Conservation (phyloP, 108 stramenopile species). For the Cyclotella atomus region DNA sequence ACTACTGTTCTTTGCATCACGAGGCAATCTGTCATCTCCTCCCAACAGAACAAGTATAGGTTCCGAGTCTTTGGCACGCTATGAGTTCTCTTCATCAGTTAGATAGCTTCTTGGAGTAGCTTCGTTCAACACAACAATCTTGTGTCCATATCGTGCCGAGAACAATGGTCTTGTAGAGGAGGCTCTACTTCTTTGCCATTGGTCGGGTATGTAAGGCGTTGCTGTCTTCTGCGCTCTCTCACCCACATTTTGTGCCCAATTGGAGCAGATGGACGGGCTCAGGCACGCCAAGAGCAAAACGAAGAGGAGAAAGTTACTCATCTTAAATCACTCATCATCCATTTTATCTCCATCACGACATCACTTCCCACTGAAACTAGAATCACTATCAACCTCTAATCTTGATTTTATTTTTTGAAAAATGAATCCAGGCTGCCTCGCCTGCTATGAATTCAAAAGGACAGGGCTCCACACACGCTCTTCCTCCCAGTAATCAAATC, state of each 20-base stretch:
- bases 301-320: background rate
- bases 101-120: conserved; percentile 38
- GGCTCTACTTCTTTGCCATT: conserved; percentile 34
- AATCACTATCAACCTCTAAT: no score
- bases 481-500: no score
- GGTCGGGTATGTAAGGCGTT: conserved; percentile 53
- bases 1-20: conserved; percentile 14
- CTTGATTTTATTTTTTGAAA: no score
- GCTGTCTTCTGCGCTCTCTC: conserved; percentile 50
- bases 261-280: conserved; percentile 15
- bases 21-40: conserved; percentile 56
- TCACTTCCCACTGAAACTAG: no score
- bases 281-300: background rate
- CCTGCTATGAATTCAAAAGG: no score
- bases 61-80: conserved; percentile 10
- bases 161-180: conserved; percentile 49
- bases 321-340: no score
- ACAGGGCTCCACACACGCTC: no score
- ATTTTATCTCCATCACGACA: no score
- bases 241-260: conserved; percentile 62
- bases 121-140: conserved; percentile 50
- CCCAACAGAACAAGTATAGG: conserved; percentile 49
- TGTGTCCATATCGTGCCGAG: conserved; percentile 58
- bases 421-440: no score
- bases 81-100: conserved; percentile 50